These are phyloP conservation scores for Tinospora cordifolia DNA, from an alignment of 164 flowering plant genomes.

Conservation along the genomic window DNA sequence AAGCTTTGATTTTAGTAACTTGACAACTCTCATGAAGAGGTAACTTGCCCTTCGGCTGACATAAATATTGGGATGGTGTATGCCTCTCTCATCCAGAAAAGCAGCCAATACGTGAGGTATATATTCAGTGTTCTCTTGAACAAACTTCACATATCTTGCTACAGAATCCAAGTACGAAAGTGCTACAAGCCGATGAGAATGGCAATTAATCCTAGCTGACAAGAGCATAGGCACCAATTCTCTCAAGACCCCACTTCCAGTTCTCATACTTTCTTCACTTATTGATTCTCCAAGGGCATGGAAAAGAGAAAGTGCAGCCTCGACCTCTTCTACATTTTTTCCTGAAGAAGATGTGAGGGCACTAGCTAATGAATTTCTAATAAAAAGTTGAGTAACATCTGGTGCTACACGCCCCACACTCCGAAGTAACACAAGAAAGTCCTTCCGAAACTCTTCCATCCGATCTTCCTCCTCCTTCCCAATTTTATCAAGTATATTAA, in stretches of 20 bases:
- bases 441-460: conserved; percentile 80
- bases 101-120: conserved; percentile 68
- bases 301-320: conserved; percentile 84
- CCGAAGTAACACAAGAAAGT: conserved; percentile 75
- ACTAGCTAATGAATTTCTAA: conserved; percentile 57
- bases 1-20: conserved; percentile 71
- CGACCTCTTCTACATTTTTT: conserved; percentile 81
- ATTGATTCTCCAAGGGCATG: conserved; percentile 82
- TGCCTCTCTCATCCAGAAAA: conserved; percentile 92
- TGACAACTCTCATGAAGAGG: conserved; percentile 92
- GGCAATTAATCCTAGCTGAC: conserved; percentile 69
- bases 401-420: conserved; percentile 89
- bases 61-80: conserved; percentile 72
- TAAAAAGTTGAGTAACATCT: conserved; percentile 71
- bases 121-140: conserved; percentile 67
- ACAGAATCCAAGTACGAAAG: conserved; percentile 82
- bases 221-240: conserved; percentile 77
- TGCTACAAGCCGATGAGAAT: conserved; percentile 86
- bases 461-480: conserved; percentile 92
- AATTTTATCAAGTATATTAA: conserved; percentile 65
- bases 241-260: conserved; percentile 60
- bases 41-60: conserved; percentile 92
- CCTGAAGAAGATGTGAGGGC: conserved; percentile 54
- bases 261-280: conserved; percentile 65
- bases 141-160: conserved; percentile 69